These are phyloP conservation scores for Penicillium fuscoglaucum DNA, from an alignment of 2,329 filamentous ascomycete species.

Conservation along the genomic window DNA sequence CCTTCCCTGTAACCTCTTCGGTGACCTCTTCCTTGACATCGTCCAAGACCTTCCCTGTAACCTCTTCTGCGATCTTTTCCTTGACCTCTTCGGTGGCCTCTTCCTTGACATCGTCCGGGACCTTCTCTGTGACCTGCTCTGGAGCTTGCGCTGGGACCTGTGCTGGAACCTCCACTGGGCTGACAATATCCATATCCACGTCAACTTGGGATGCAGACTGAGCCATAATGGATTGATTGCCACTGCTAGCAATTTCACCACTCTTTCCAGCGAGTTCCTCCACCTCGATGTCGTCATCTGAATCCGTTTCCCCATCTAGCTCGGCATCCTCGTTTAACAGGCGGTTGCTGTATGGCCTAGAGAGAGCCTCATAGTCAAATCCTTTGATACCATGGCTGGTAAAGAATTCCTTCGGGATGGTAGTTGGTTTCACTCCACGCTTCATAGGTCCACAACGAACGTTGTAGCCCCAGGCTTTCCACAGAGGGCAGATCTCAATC, in stretches of 20 bases:
- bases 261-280: not conserved
- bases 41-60: accelerated
- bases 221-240: not conserved
- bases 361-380: not conserved
- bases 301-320: not conserved
- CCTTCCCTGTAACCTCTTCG: too few relatives aligned
- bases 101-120: not conserved
- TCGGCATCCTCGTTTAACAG: not conserved
- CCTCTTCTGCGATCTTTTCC: not conserved
- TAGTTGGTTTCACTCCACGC: not conserved
- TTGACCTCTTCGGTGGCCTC: accelerated
- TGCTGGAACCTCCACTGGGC: not conserved
- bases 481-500: not conserved
- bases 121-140: not conserved
- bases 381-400: not conserved
- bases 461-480: not conserved
- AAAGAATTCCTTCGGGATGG: not conserved
- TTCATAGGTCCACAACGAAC: not conserved
- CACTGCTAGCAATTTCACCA: not conserved
- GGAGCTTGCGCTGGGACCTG: not conserved
- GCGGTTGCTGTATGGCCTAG: not conserved
- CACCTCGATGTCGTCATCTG: not conserved
- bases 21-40: not conserved
- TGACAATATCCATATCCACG: not conserved
- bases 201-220: not conserved